phyloP scores from a whole-genome alignment of 2,329 filamentous ascomycete species.

The Xylariaceae sp. region DNA sequence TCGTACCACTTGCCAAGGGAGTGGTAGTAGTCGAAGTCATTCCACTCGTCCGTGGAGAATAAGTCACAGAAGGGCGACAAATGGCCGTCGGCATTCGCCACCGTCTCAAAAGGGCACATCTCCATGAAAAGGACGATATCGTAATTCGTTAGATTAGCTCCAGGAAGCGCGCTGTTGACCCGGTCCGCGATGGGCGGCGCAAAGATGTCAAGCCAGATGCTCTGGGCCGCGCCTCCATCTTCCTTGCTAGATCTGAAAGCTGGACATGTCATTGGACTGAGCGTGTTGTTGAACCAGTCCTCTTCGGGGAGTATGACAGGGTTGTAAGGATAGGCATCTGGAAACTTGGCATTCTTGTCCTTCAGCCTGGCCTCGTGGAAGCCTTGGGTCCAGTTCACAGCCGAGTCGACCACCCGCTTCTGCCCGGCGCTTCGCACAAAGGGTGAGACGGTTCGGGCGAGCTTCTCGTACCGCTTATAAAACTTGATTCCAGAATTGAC shows the following conservation, averaged over 20 bases:
- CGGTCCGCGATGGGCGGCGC: conserved; percentile 61
- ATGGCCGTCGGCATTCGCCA: conserved; percentile 52
- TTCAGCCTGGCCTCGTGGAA: conserved; percentile 54
- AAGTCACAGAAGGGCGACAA: conserved; percentile 70
- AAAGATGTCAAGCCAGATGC: conserved; percentile 58
- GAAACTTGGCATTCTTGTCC: conserved; percentile 36
- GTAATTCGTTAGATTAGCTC: conserved; percentile 55
- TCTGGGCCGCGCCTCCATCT: conserved; percentile 46
- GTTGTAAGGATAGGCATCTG: conserved; percentile 43
- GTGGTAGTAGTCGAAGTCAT: conserved; percentile 73
- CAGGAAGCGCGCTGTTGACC: conserved; percentile 63
- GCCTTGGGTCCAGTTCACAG: conserved; percentile 68
- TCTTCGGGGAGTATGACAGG: conserved; percentile 68
- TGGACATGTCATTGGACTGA: conserved; percentile 68
- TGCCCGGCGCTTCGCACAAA: conserved; percentile 70
- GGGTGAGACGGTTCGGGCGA: conserved; percentile 54
- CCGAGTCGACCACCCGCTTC: conserved; percentile 67
- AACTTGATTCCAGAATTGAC: conserved; percentile 71
- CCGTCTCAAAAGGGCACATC: conserved; percentile 77
- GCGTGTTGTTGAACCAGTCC: conserved; percentile 67
- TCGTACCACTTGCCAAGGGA: conserved; percentile 81
- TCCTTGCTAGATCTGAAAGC: conserved; percentile 59
- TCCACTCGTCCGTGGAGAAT: conserved; percentile 71
- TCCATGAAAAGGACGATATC: conserved; percentile 78
- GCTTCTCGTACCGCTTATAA: conserved; percentile 62